These are phyloP conservation scores for Petunia secreta DNA, from an alignment of 257 asterid genomes.

Conservation along the genomic window DNA sequence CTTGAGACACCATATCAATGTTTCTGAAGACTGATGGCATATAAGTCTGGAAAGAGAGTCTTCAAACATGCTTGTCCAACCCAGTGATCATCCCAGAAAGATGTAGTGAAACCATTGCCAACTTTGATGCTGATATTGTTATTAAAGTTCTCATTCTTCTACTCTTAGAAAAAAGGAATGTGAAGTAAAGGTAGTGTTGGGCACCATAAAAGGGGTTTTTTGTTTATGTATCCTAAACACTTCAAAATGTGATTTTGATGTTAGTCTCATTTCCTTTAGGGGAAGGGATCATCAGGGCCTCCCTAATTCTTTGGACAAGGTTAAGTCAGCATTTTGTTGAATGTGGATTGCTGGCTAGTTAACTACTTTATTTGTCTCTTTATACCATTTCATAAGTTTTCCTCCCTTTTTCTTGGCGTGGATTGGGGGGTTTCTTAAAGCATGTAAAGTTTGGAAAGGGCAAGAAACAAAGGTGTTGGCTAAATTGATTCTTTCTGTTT, in stretches of 20 bases:
- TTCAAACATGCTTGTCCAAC: too few relatives aligned
- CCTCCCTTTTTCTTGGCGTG: constrained; percentile 3
- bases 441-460: constrained; percentile 1
- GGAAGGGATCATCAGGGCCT: constrained; percentile 13
- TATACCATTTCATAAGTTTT: constrained; percentile 1
- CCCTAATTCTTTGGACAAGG: constrained; percentile 15
- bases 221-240: background rate
- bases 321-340: constrained; percentile 20
- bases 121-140: too few relatives aligned
- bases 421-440: constrained; percentile 21
- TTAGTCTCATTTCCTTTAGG: background rate
- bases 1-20: too few relatives aligned
- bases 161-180: background rate
- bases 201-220: constrained; percentile 6
- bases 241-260: constrained; percentile 10
- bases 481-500: constrained; percentile 16
- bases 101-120: too few relatives aligned
- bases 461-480: background rate
- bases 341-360: constrained; percentile 13
- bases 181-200: constrained; percentile 4
- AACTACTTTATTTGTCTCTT: constrained; percentile 13
- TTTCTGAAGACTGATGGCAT: too few relatives aligned
- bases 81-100: too few relatives aligned
- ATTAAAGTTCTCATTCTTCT: too few relatives aligned
- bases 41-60: too few relatives aligned